Percentiles rank a stretch among this genome's conserved stretches.
Evolutionary conservation across 306 rosid species (phyloP).

Genomic region (Castanospermum australe): DNA sequence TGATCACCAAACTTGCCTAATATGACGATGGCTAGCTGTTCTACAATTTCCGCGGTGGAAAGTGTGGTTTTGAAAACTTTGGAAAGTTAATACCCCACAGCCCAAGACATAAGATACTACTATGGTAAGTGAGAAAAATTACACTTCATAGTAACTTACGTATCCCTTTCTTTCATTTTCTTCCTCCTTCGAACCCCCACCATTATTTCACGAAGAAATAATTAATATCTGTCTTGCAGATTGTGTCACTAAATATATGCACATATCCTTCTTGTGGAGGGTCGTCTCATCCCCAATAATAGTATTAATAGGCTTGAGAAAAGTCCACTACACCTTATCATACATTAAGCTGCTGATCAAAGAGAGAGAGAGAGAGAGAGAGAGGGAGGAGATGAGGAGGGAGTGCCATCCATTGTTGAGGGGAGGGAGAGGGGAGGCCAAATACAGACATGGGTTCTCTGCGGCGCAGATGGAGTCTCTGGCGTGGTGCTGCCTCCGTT

Average conservation of each 20-base stretch:
- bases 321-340: neutral
- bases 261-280: neutral
- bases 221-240: neutral
- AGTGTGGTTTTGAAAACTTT: neutral
- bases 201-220: neutral
- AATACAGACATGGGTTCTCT: constrained; percentile 56
- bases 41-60: neutral
- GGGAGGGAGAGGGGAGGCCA: constrained; percentile 47
- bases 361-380: neutral
- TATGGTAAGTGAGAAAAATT: neutral
- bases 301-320: too few relatives aligned
- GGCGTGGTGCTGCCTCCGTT: constrained; percentile 57
- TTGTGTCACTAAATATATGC: neutral
- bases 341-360: neutral
- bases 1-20: too few relatives aligned
- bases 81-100: neutral
- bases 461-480: constrained; percentile 58
- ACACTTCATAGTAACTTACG: neutral
- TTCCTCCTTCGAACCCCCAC: neutral
- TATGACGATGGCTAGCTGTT: too few relatives aligned
- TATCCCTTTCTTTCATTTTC: neutral
- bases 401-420: constrained; percentile 68
- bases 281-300: neutral
- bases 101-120: neutral
- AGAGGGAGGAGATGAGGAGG: constrained; percentile 28